These are phyloP conservation scores for Plasmodium gallinaceum DNA, from an alignment of 169 alveolate genomes.

Conservation along the genomic window DNA sequence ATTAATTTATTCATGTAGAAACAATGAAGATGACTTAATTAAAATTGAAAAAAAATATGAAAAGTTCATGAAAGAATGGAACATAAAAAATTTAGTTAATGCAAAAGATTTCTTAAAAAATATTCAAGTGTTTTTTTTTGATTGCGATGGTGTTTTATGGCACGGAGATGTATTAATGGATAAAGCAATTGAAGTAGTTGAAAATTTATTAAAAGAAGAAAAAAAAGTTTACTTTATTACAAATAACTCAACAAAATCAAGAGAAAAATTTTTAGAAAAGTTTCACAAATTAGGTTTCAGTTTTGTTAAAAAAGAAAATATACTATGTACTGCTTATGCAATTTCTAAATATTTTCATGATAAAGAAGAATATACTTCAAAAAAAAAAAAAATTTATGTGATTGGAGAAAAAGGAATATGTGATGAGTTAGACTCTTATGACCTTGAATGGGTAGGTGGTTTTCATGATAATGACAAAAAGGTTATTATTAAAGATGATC, in stretches of 20 bases:
- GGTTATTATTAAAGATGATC: slow-evolving; percentile 43
- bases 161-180: slow-evolving; percentile 81
- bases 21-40: background rate
- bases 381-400: slow-evolving; percentile 78
- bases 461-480: slow-evolving; percentile 72
- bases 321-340: slow-evolving; percentile 75
- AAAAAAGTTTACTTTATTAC: slow-evolving; percentile 79
- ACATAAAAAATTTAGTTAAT: slow-evolving; percentile 20
- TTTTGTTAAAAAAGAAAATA: slow-evolving; percentile 54
- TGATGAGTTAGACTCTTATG: slow-evolving; percentile 35
- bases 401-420: slow-evolving; percentile 79
- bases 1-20: slow-evolving; percentile 12
- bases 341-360: slow-evolving; percentile 66
- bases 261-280: slow-evolving; percentile 73
- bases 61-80: slow-evolving; percentile 63
- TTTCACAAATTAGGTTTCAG: slow-evolving; percentile 77
- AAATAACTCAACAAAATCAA: slow-evolving; percentile 79
- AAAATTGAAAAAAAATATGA: background rate
- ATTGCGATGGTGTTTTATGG: slow-evolving; percentile 85
- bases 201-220: slow-evolving; percentile 37
- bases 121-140: slow-evolving; percentile 79
- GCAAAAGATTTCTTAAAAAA: slow-evolving; percentile 42
- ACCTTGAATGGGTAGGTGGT: slow-evolving; percentile 56
- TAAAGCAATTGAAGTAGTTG: slow-evolving; percentile 83
- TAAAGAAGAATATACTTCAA: slow-evolving; percentile 36